These are phyloP conservation scores for Xerocomus brunneocitrinus DNA, from an alignment of 768 basidiomycete species.

Conservation along the genomic window DNA sequence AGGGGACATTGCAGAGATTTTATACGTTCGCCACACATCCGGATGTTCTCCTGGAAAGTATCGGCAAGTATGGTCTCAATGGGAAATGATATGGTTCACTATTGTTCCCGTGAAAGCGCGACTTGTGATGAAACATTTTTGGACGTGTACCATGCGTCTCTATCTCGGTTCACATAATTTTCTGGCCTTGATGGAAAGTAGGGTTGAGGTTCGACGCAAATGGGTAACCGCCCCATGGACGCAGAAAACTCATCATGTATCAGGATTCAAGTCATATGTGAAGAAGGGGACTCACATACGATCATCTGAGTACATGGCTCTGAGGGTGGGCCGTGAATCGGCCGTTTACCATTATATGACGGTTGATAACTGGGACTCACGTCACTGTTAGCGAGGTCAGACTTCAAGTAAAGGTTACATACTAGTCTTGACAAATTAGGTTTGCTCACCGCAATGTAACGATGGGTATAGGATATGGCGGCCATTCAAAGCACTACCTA, in stretches of 20 bases:
- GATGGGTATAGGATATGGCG: not conserved
- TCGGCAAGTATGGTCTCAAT: not conserved
- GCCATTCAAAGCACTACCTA: not conserved
- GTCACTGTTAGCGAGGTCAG: not conserved
- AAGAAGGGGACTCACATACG: not conserved
- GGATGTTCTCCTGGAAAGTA: conserved; percentile 1
- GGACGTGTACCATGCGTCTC: not conserved
- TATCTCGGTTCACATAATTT: not conserved
- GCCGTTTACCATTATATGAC: not conserved
- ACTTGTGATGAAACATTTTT: not conserved
- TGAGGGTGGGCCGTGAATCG: not conserved
- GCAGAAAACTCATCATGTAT: too few relatives aligned
- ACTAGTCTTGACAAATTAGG: not conserved
- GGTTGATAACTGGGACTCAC: not conserved
- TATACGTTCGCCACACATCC: conserved; percentile 6
- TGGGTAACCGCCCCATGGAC: not conserved
- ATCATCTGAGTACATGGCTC: not conserved
- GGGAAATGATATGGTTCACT: not conserved
- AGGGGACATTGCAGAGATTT: not conserved
- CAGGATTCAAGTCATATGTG: not conserved
- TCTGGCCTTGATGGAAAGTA: not conserved
- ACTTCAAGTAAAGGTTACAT: not conserved
- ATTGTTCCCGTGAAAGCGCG: not conserved
- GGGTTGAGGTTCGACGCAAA: not conserved
- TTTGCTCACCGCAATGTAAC: not conserved